These are phyloP conservation scores for Wickerhamomyces ciferrii DNA, from an alignment of 805 yeast species.

Conservation along the genomic window DNA sequence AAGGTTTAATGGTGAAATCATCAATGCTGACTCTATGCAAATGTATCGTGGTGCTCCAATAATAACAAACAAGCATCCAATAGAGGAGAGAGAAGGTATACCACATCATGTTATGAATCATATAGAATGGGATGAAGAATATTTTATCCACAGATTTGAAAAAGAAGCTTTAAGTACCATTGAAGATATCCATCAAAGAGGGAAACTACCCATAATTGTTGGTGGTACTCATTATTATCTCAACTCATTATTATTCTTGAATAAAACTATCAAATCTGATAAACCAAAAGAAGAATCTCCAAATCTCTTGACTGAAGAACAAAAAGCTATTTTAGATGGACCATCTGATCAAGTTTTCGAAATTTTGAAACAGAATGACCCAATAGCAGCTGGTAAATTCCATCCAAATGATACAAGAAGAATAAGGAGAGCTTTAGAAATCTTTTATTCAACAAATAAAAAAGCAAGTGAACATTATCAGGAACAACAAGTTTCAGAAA, in stretches of 20 bases:
- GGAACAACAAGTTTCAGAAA: conserved; percentile 44
- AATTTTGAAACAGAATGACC: conserved; percentile 53
- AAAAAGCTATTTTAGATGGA: conserved; percentile 45
- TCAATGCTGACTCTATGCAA: conserved; percentile 98
- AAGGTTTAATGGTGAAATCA: conserved; percentile 76
- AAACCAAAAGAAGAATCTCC: neutral
- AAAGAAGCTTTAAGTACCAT: conserved; percentile 62
- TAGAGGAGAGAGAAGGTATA: conserved; percentile 66
- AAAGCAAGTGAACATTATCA: conserved; percentile 68
- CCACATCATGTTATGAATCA: conserved; percentile 88
- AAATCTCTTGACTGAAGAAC: conserved; percentile 24
- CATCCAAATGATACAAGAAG: conserved; percentile 90
- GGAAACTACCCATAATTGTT: conserved; percentile 79
- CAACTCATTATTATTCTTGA: conserved; percentile 69
- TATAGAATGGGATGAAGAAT: conserved; percentile 74
- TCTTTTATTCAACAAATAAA: conserved; percentile 60
- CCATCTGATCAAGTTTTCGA: conserved; percentile 45
- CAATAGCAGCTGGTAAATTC: conserved; percentile 68
- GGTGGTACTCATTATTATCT: conserved; percentile 97
- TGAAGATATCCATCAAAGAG: conserved; percentile 56
- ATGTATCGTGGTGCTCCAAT: conserved; percentile 69
- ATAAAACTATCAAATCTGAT: conserved; percentile 49
- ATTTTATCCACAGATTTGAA: conserved; percentile 74
- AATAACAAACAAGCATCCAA: conserved; percentile 91
- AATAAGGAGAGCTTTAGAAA: conserved; percentile 75